A percentile compares a stretch with the other conserved stretches of the same genome.
Conservation (phyloP, 2,329 filamentous ascomycete genomes). For the Teratosphaeria gauchensis region DNA sequence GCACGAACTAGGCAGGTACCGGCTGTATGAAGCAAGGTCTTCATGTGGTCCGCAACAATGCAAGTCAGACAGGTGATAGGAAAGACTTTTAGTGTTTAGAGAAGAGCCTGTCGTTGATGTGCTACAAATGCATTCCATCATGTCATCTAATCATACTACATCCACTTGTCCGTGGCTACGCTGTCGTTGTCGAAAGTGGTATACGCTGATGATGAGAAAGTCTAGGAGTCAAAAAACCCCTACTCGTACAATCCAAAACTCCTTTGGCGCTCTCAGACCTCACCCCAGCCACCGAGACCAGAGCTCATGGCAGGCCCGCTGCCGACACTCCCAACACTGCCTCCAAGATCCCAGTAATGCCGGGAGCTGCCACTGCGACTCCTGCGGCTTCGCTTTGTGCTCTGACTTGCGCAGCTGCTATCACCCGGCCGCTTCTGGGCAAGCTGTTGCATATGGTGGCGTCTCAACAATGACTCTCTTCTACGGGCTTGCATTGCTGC, state of each 20-base stretch:
- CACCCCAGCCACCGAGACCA: slow-evolving; percentile 63
- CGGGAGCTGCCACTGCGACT: slow-evolving; percentile 57
- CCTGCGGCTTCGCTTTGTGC: slow-evolving; percentile 56
- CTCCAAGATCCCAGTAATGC: slow-evolving; percentile 87
- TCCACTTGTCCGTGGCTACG: neutral
- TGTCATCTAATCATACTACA: neutral
- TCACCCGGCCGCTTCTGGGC: slow-evolving; percentile 29
- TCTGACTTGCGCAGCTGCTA: slow-evolving; percentile 48
- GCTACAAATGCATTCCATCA: neutral
- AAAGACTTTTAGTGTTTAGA: neutral
- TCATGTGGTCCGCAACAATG: too few species aligned
- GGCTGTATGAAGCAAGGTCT: too few species aligned
- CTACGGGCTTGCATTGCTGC: slow-evolving; percentile 22
- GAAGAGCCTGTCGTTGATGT: neutral
- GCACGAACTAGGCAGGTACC: too few species aligned
- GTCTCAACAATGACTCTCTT: slow-evolving; percentile 10
- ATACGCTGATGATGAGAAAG: neutral
- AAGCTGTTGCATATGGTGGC: slow-evolving; percentile 32
- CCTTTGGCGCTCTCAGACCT: slow-evolving; percentile 41
- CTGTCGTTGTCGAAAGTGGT: neutral
- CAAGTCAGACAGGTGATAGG: too few species aligned
- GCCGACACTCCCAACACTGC: slow-evolving; percentile 65
- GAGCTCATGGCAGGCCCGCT: slow-evolving; percentile 22
- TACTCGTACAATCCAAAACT: neutral
- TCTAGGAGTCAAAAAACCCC: neutral